Evolutionary conservation across 2,329 filamentous ascomycete species (phyloP).

Genomic region (Trichoderma guizhouense): DNA sequence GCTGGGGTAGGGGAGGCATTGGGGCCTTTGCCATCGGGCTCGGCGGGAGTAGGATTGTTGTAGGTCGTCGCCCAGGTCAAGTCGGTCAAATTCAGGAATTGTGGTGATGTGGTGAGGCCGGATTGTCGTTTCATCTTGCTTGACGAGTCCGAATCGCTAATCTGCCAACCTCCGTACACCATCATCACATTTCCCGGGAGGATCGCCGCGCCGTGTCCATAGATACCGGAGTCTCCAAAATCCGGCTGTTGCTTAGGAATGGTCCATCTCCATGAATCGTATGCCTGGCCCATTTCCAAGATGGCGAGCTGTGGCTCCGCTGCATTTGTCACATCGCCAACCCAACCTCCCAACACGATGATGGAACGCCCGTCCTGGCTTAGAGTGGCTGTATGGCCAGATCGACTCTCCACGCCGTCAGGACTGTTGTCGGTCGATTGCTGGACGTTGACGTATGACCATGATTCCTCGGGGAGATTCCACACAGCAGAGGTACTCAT

Average conservation of each 20-base stretch:
- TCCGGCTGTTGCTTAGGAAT: conserved; percentile 52
- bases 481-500: conserved; percentile 90
- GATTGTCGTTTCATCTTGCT: conserved; percentile 35
- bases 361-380: conserved; percentile 75
- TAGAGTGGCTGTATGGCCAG: conserved; percentile 82
- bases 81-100: conserved; percentile 57
- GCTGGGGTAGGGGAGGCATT: conserved; percentile 26
- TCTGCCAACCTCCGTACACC: conserved; percentile 60
- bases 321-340: conserved; percentile 71
- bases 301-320: conserved; percentile 80
- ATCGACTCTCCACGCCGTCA: conserved; percentile 67
- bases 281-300: conserved; percentile 70
- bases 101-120: conserved; percentile 26
- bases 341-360: conserved; percentile 86
- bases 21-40: background rate
- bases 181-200: conserved; percentile 67
- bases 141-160: conserved; percentile 33
- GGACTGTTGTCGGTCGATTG: conserved; percentile 38
- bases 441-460: conserved; percentile 74
- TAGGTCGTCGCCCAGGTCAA: conserved; percentile 52
- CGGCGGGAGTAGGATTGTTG: conserved; percentile 39
- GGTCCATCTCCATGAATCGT: conserved; percentile 71
- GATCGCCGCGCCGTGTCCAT: conserved; percentile 61
- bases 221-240: conserved; percentile 48
- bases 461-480: conserved; percentile 79